phyloP scores from a whole-genome alignment of 768 basidiomycete genomes.

The Leccinum broughii region DNA sequence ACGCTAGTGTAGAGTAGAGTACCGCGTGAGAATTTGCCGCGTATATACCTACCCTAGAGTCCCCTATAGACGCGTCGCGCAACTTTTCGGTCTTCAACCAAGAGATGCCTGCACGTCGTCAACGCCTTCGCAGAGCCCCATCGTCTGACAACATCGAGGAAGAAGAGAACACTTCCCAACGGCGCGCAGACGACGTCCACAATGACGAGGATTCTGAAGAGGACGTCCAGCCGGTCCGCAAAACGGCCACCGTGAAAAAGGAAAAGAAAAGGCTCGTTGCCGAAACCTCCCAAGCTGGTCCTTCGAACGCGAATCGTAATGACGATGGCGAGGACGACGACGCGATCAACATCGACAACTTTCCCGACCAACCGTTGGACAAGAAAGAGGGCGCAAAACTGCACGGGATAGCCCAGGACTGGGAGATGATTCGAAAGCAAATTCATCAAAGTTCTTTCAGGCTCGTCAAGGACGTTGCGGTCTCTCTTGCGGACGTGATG shows the following conservation, averaged over 20 bases:
- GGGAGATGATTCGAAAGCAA: slow-evolving; percentile 54
- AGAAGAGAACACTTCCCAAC: slow-evolving; percentile 44
- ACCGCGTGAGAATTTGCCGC: slow-evolving; percentile 18
- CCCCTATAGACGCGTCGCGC: slow-evolving; percentile 25
- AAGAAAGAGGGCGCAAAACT: slow-evolving; percentile 53
- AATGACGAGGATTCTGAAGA: slow-evolving; percentile 35
- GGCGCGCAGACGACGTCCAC: slow-evolving; percentile 41
- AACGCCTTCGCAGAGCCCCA: slow-evolving; percentile 43
- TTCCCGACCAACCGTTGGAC: slow-evolving; percentile 66
- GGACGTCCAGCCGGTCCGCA: slow-evolving; percentile 41
- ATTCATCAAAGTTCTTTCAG: slow-evolving; percentile 45
- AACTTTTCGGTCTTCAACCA: neutral
- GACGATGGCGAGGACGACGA: slow-evolving; percentile 48
- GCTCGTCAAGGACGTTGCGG: slow-evolving; percentile 53
- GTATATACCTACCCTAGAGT: slow-evolving; percentile 33
- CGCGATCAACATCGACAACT: slow-evolving; percentile 59
- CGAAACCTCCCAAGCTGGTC: slow-evolving; percentile 26
- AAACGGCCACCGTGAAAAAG: slow-evolving; percentile 27
- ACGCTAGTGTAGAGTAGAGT: neutral
- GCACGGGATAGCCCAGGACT: slow-evolving; percentile 60
- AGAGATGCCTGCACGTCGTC: slow-evolving; percentile 44
- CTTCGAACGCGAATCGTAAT: slow-evolving; percentile 13
- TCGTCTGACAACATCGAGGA: slow-evolving; percentile 63
- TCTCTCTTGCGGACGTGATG: slow-evolving; percentile 60
- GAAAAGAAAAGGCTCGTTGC: slow-evolving; percentile 26